Evolutionary conservation across 805 yeast species (phyloP), one percentile per base, ranked within the genome.

Genomic region (Candida ficus): DNA sequence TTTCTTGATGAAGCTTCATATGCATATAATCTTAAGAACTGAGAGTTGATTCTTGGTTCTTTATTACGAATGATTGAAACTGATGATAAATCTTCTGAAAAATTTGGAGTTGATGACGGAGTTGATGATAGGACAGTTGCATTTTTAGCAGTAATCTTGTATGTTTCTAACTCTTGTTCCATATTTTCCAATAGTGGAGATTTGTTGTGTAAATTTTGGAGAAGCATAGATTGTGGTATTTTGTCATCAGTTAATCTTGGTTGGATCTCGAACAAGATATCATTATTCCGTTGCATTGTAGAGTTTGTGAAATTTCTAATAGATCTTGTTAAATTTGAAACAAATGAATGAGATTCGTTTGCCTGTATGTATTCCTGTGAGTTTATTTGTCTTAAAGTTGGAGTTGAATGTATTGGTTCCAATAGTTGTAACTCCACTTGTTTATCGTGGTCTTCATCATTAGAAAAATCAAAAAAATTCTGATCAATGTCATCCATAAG

Each of bases 41-140:
- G 57, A 7, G 76, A 59, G 50, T 77, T 77, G 33, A 76, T 64
- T 40, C 82, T 62, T 27, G 70, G 67, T 43, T 75, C 80, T 43
- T 81, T 60, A 18, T 50, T 47, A 12, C 51, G 47, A 13, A 45
- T 41, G 5, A 46, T 39, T 5, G 56, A 37, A 5, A 36, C 9
- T 3, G 33, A 10, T 17, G 38, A 32, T 7, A 37, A 16, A 29
- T 21, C 26, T 17, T 33, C 30, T 11, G 10, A 25, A 11, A 26
- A 25, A 1, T 46, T 29, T 17, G 38, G 9, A 17, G 47, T 32
- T 13, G 37, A 11, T 16, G 47, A 26, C 11, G 43, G 14, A 12
- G 37, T n/a, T n/a, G n/a, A 40, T 22, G 29, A 29, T 29, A 32
- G 17, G 21, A 38, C 5, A 39, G 47, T n/a, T 22, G 38, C 12